These are phyloP conservation scores for Globisporangium okanoganense DNA, from an alignment of 352 stramenopile species.

Conservation along the genomic window DNA sequence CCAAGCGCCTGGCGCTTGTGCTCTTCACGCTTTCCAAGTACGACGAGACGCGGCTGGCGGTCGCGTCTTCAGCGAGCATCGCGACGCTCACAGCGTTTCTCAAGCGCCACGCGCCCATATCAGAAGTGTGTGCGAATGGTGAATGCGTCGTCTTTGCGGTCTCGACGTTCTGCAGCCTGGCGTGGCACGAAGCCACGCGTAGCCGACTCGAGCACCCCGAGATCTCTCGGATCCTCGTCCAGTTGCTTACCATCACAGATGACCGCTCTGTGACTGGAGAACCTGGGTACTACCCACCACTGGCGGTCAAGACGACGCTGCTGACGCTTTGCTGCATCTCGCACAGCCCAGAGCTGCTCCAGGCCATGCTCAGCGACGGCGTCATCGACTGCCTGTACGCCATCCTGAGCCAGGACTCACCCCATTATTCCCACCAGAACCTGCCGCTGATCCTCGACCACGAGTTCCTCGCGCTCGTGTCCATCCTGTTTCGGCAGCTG, in stretches of 20 bases:
- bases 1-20: constrained; percentile 33
- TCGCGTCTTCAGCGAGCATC: constrained; percentile 33
- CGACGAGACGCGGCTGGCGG: constrained; percentile 37
- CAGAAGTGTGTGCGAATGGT: constrained; percentile 18
- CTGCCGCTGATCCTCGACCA: constrained; percentile 12
- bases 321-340: constrained; percentile 61
- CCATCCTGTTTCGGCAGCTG: constrained; percentile 56
- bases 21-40: constrained; percentile 53
- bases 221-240: constrained; percentile 30
- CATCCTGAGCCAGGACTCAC: constrained; percentile 19
- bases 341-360: constrained; percentile 30
- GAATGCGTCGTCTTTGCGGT: constrained; percentile 38
- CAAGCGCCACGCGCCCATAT: constrained; percentile 19
- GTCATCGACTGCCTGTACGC: constrained; percentile 37
- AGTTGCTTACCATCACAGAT: constrained; percentile 24
- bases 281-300: constrained; percentile 9
- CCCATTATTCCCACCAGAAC: neutral
- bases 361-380: constrained; percentile 42
- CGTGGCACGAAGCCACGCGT: constrained; percentile 59
- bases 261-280: neutral
- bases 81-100: constrained; percentile 34
- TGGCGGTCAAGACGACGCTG: constrained; percentile 40
- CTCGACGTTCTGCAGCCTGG: constrained; percentile 47
- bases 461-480: constrained; percentile 45
- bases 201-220: constrained; percentile 24